Percentiles rank a stretch among this genome's conserved stretches.
phyloP scores from a whole-genome alignment of 106 monocot species.

The Narthecium ossifragum region DNA sequence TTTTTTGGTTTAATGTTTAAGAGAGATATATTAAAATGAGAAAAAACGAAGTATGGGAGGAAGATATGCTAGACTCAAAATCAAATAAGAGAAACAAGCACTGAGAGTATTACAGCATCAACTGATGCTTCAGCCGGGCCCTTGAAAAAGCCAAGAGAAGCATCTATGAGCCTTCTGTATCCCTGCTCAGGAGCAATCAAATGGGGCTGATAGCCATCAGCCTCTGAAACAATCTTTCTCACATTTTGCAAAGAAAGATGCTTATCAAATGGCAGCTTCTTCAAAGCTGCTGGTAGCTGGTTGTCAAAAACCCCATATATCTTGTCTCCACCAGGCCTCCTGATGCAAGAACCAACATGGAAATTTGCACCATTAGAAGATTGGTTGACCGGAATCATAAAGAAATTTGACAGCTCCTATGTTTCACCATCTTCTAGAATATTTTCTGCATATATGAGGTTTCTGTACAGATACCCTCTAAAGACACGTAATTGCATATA shows the following conservation, averaged over 20 bases:
- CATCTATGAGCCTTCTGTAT: slow-evolving; percentile 90
- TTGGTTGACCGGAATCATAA: too few species aligned
- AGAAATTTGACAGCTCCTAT: too few species aligned
- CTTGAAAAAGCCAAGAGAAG: slow-evolving; percentile 79
- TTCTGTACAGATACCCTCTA: too few species aligned
- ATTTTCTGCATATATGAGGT: too few species aligned
- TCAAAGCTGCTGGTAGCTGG: slow-evolving; percentile 81
- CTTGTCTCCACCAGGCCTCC: slow-evolving; percentile 87
- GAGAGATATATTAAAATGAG: too few species aligned
- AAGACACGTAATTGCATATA: too few species aligned
- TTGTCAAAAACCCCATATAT: slow-evolving; percentile 97
- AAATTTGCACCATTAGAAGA: too few species aligned
- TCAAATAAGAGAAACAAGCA: neutral
- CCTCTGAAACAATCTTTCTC: slow-evolving; percentile 77
- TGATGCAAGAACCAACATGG: too few species aligned
- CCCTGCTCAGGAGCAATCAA: slow-evolving; percentile 91
- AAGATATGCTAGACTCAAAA: too few species aligned
- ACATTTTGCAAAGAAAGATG: slow-evolving; percentile 92
- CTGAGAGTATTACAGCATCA: slow-evolving; percentile 57
- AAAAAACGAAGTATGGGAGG: too few species aligned
- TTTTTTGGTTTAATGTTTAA: too few species aligned
- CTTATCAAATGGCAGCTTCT: slow-evolving; percentile 87
- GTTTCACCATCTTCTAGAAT: too few species aligned
- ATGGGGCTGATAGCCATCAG: slow-evolving; percentile 96
- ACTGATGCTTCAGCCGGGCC: slow-evolving; percentile 95